Base-by-base conservation (phyloP, 2,329 filamentous ascomycete genomes). In the Pyricularia pennisetigena region DNA sequence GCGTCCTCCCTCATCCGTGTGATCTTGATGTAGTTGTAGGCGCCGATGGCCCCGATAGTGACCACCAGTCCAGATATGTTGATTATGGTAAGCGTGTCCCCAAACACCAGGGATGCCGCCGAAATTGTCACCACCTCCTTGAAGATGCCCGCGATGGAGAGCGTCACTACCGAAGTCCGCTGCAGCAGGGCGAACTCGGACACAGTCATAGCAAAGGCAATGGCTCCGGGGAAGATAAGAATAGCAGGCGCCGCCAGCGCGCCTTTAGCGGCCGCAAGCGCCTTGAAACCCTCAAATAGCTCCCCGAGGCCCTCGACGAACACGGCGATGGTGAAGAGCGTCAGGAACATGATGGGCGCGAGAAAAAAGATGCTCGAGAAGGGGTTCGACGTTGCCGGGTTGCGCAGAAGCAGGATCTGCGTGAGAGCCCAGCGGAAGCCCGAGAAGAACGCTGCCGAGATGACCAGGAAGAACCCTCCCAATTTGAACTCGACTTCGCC, bases 351-450 rank as follows among this genome's bases (percentile, higher is more conserved):
- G 79, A 97, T 87, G 1, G 95, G 95, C 0, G 94, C 94, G n/a
- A 99, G 87, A 79, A 94, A 97, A 81, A 98, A 97, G 72, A 99
- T 97, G 73, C 92, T 96, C 16, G 93, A 94, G 78, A 99, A 98
- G 0, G 95, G 95, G 75, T 99, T 99, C 63, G 92, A 92, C 0
- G 95, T 99, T 24, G 95, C 94, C 1, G 94, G 93, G 78, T 97
- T 97, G 73, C 94, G 90, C 30, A 98, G 87, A 7, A 99, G 87
- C 4, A 99, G 87, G 70, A 99, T 97, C 76, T 99, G 95, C 0
- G 95, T 98, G n/a, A 99, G 82, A n/a, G 88, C 92, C 95, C 95
- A 99, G 73, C 95, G 90, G 81, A 99, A 97, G 68, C 95, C 95
- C 1, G 93, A 97, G 76, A 97, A 97, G 80, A 97, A 95, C 67